Evolutionary conservation across 257 asterid species (phyloP), one percentile per base, ranked within the genome.

Genomic region (Nyctanthes arbortristis): DNA sequence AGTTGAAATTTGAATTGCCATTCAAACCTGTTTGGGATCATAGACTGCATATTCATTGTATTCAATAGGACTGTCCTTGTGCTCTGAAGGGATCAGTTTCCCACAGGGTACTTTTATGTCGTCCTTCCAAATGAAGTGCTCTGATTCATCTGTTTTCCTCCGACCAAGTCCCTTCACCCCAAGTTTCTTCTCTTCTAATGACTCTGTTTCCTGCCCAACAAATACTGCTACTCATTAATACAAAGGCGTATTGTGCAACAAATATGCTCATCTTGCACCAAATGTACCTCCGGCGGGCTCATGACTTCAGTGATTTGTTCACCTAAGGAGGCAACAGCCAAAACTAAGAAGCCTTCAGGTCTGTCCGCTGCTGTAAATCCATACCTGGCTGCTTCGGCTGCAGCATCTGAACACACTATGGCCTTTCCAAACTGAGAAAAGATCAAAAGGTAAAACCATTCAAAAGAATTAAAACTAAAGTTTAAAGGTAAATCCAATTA

Each of bases 361-460:
- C 96, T 75, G 34, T 88, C 95, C 0, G 88, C 86, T 1, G 96
- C 95, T 0, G 97, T 89, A 79, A 86, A 94, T 49, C 96, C 99
- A n/a, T 91, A 91, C 74, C 84, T 80, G 0, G 99, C 89, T 2
- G 97, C 97, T 70, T 91, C 97, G 12, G 95, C 97, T 73, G 97
- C 93, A 16, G 96, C 78, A 30, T 94, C 99, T 0, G 97, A 83
- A 80, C 97, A 91, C 6, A 94, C 90, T n/a, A 91, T 88, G 4
- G 97, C 96, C 69, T 73, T 91, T 40, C 99, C 99, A 33, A 91
- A 89, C 99, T 94, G 77, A 8, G 10, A 7, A 47, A 4, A 3
- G 27, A 5, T 22, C 14, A 24, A 31, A 30, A 6, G 32, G 7
- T n/a, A 1, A n/a, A n/a, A 24, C 22, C 32, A 16, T 27, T 49